These are phyloP conservation scores for Magnaporthales sp. DNA, from an alignment of 2,329 filamentous ascomycete species.

Conservation along the genomic window DNA sequence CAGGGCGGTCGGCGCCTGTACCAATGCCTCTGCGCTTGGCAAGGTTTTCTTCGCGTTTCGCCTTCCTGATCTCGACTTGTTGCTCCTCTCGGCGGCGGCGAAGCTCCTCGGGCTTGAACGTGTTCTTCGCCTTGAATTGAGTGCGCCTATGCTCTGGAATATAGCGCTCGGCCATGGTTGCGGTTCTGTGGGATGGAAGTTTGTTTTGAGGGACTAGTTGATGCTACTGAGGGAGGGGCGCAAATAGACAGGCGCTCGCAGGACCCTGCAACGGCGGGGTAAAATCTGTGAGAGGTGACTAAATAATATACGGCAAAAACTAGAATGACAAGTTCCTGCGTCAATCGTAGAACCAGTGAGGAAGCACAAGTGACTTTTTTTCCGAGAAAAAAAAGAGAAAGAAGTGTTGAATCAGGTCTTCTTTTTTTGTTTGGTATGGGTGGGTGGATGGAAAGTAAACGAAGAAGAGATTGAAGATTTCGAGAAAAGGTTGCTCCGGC, in stretches of 20 bases:
- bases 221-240: constrained; percentile 3
- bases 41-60: constrained; percentile 97
- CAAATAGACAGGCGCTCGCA: neutral
- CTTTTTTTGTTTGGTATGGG: neutral
- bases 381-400: neutral
- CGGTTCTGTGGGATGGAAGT: constrained; percentile 16
- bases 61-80: constrained; percentile 97
- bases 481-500: constrained; percentile 9
- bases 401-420: constrained; percentile 1
- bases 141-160: constrained; percentile 98
- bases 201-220: constrained; percentile 3
- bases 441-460: constrained; percentile 5
- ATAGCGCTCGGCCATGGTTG: constrained; percentile 93
- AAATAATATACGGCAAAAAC: neutral
- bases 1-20: constrained; percentile 68
- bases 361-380: constrained; percentile 2
- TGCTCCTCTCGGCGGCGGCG: constrained; percentile 97
- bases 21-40: constrained; percentile 95
- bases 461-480: constrained; percentile 10
- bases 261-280: constrained; percentile 1
- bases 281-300: neutral
- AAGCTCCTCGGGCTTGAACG: constrained; percentile 98
- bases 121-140: constrained; percentile 99
- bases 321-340: constrained; percentile 1
- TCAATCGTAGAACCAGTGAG: neutral